Percentiles rank a stretch among this genome's conserved stretches.
Evolutionary conservation across 2,329 filamentous ascomycete genomes (phyloP).

Genomic region (Aspergillus pseudotamarii): DNA sequence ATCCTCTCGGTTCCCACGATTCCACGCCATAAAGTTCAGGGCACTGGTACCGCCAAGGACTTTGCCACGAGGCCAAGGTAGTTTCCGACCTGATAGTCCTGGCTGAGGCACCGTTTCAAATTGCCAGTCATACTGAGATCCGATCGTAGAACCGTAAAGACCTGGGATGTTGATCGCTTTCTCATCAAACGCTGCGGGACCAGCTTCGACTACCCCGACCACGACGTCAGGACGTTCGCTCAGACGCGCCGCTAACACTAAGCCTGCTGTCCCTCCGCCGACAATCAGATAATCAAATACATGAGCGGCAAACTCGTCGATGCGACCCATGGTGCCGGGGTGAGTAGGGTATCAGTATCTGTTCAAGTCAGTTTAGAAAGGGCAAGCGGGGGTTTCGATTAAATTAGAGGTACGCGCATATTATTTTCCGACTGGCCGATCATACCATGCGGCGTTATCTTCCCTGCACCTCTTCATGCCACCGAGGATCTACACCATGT

Average conservation of each 20-base stretch:
- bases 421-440: background rate
- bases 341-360: background rate
- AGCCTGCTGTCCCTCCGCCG: slow-evolving; percentile 57
- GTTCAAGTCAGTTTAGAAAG: background rate
- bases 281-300: slow-evolving; percentile 41
- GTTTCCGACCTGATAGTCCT: slow-evolving; percentile 13
- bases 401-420: background rate
- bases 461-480: background rate
- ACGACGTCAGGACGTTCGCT: slow-evolving; percentile 45
- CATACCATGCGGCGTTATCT: background rate
- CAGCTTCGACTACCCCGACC: slow-evolving; percentile 53
- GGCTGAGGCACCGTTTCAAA: slow-evolving; percentile 34
- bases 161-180: slow-evolving; percentile 29
- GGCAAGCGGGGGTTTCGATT: background rate
- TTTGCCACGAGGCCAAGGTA: slow-evolving; percentile 29
- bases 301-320: background rate
- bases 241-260: slow-evolving; percentile 43
- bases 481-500: background rate
- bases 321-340: background rate
- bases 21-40: slow-evolving; percentile 36
- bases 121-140: slow-evolving; percentile 9
- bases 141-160: slow-evolving; percentile 9
- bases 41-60: slow-evolving; percentile 36
- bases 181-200: slow-evolving; percentile 33
- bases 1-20: slow-evolving; percentile 27